phyloP scores from a whole-genome alignment of 139 green algal genomes.

The Closterium sp. region DNA sequence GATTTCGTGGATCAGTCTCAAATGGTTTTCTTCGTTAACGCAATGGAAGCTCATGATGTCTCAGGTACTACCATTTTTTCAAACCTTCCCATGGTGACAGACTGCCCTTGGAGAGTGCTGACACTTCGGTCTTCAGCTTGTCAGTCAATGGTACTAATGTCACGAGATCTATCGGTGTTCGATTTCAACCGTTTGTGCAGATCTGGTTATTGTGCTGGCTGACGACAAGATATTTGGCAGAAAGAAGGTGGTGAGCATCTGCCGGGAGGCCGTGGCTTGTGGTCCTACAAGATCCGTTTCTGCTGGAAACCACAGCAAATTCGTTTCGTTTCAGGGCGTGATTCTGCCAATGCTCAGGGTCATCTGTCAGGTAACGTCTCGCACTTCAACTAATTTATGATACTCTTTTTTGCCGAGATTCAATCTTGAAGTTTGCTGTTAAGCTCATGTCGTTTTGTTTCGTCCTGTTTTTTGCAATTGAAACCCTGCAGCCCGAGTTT shows the following conservation, averaged over 20 bases:
- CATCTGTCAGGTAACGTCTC: not conserved
- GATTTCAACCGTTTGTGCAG: not conserved
- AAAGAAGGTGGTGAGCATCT: not conserved
- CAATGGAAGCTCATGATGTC: not conserved
- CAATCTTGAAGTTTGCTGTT: not conserved
- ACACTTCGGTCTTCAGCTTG: not conserved
- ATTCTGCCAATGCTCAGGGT: not conserved
- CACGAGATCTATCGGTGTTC: too few relatives aligned
- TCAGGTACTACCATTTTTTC: not conserved
- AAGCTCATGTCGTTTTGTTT: not conserved
- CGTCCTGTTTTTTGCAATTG: not conserved
- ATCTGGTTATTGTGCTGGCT: not conserved
- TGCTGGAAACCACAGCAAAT: not conserved
- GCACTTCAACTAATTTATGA: not conserved
- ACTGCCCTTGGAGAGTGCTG: too few relatives aligned
- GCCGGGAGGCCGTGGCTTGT: not conserved
- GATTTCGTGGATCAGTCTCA: not conserved
- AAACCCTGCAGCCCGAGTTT: conserved; percentile 15
- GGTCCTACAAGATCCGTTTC: not conserved
- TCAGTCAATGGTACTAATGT: not conserved
- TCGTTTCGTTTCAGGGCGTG: not conserved
- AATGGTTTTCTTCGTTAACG: not conserved
- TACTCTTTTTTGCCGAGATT: not conserved
- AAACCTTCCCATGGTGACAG: not conserved
- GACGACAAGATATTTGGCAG: not conserved